A percentile compares a stretch with the other conserved stretches of the same genome.
These are phyloP conservation scores for Ramaria sp. DNA, from an alignment of 768 basidiomycete species.

Conservation along the genomic window DNA sequence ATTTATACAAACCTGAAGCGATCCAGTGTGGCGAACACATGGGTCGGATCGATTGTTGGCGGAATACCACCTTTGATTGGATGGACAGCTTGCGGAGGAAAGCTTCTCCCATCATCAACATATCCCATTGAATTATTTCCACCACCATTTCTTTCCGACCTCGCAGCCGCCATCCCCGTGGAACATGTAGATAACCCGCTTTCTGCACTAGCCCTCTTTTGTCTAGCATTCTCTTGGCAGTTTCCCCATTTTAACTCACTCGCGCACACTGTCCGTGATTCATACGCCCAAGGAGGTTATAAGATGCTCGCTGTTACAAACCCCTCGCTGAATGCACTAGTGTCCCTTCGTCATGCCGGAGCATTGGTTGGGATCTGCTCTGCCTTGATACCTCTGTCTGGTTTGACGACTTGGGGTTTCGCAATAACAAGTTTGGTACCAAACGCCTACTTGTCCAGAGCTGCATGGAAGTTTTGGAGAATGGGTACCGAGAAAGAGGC, in stretches of 20 bases:
- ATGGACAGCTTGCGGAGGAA: conserved; percentile 90
- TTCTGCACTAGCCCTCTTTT: conserved; percentile 68
- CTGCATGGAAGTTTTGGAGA: conserved; percentile 69
- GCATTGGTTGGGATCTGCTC: conserved; percentile 72
- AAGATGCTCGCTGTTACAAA: conserved; percentile 80
- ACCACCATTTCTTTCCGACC: conserved; percentile 46
- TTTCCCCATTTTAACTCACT: conserved; percentile 97
- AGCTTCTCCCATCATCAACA: conserved; percentile 50
- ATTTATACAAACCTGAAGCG: conserved; percentile 91
- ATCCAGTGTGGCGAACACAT: conserved; percentile 73
- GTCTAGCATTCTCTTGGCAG: conserved; percentile 91
- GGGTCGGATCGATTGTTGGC: conserved; percentile 91
- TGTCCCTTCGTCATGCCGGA: conserved; percentile 73
- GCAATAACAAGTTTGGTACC: conserved; percentile 67
- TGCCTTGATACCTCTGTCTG: conserved; percentile 74
- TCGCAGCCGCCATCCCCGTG: conserved; percentile 28
- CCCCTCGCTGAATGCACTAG: conserved; percentile 71
- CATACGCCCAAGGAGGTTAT: conserved; percentile 91
- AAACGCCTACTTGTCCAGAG: conserved; percentile 55
- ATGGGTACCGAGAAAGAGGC: conserved; percentile 63
- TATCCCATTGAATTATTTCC: conserved; percentile 52
- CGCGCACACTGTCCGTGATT: conserved; percentile 75
- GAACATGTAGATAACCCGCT: conserved; percentile 55
- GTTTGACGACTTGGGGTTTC: conserved; percentile 88
- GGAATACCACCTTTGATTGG: conserved; percentile 94